Evolutionary conservation across 352 stramenopile genomes (phyloP).

Genomic region (Globisporangium nagaii): DNA sequence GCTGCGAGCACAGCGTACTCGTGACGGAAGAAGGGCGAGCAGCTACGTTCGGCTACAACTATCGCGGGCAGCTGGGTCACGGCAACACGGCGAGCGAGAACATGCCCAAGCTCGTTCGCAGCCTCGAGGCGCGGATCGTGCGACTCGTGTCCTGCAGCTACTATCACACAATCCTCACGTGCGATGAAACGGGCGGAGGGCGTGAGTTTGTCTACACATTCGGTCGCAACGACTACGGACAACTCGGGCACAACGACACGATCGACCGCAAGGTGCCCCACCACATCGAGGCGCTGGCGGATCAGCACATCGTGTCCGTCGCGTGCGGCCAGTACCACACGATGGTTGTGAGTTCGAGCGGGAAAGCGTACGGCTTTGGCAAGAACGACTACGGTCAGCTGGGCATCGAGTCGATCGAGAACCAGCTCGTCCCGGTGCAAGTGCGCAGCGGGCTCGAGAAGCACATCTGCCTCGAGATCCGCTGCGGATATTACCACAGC

Average conservation of each 20-base stretch:
- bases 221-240: conserved; percentile 91
- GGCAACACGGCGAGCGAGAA: conserved; percentile 85
- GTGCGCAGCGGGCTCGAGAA: conserved; percentile 53
- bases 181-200: conserved; percentile 24
- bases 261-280: conserved; percentile 87
- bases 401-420: conserved; percentile 70
- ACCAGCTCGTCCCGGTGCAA: conserved; percentile 52
- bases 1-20: conserved; percentile 89
- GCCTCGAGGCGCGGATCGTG: conserved; percentile 63
- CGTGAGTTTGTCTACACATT: conserved; percentile 76
- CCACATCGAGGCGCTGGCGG: conserved; percentile 45
- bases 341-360: conserved; percentile 60
- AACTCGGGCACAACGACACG: conserved; percentile 86
- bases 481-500: conserved; percentile 91
- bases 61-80: conserved; percentile 89
- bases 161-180: conserved; percentile 88
- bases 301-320: conserved; percentile 64
- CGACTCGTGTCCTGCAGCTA: conserved; percentile 89
- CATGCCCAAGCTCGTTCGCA: conserved; percentile 73
- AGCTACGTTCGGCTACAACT: conserved; percentile 91
- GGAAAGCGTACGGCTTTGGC: conserved; percentile 79
- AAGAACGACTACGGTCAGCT: conserved; percentile 95
- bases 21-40: conserved; percentile 72
- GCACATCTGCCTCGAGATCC: conserved; percentile 69
- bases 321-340: conserved; percentile 92